phyloP scores from a whole-genome alignment of 2,329 filamentous ascomycete species.

The Penicillium sp. region DNA sequence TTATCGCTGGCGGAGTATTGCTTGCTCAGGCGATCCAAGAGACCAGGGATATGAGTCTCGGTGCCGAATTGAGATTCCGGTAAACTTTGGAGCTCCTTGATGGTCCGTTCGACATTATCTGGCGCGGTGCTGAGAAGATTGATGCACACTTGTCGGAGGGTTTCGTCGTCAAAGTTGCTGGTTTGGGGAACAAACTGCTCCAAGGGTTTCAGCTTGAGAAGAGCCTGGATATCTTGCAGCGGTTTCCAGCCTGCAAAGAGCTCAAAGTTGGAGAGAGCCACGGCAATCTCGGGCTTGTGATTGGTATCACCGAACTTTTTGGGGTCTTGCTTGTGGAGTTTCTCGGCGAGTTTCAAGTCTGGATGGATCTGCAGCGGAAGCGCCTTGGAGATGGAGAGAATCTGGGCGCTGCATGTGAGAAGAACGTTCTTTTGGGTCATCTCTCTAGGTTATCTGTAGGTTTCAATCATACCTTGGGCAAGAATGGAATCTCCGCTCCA shows the following conservation, averaged over 20 bases:
- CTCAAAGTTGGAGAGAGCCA: slow-evolving; percentile 66
- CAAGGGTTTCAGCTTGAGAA: slow-evolving; percentile 53
- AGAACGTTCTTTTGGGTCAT: too few relatives aligned
- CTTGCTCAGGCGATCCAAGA: slow-evolving; percentile 58
- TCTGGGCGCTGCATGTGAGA: slow-evolving; percentile 29
- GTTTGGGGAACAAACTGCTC: slow-evolving; percentile 48
- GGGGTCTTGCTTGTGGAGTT: slow-evolving; percentile 60
- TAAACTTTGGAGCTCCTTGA: slow-evolving; percentile 47
- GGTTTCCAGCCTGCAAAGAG: slow-evolving; percentile 72
- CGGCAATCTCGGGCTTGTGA: slow-evolving; percentile 74
- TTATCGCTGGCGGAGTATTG: slow-evolving; percentile 62
- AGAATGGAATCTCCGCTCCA: slow-evolving; percentile 61
- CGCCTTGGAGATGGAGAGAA: slow-evolving; percentile 69
- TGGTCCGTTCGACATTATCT: slow-evolving; percentile 48
- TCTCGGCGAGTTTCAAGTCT: slow-evolving; percentile 59
- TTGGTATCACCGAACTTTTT: slow-evolving; percentile 64
- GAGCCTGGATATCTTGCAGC: slow-evolving; percentile 50
- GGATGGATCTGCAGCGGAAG: slow-evolving; percentile 70
- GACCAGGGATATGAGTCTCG: slow-evolving; percentile 55
- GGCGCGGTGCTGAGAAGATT: slow-evolving; percentile 49
- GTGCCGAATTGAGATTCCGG: slow-evolving; percentile 46
- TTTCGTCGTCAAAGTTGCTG: slow-evolving; percentile 50
- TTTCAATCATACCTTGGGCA: slow-evolving; percentile 54
- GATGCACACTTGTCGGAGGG: slow-evolving; percentile 52
- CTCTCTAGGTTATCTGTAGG: too few relatives aligned